A percentile compares a stretch with the other conserved stretches of the same genome.
Conservation (phyloP, 352 stramenopile genomes). For the Pythium dissotocum region DNA sequence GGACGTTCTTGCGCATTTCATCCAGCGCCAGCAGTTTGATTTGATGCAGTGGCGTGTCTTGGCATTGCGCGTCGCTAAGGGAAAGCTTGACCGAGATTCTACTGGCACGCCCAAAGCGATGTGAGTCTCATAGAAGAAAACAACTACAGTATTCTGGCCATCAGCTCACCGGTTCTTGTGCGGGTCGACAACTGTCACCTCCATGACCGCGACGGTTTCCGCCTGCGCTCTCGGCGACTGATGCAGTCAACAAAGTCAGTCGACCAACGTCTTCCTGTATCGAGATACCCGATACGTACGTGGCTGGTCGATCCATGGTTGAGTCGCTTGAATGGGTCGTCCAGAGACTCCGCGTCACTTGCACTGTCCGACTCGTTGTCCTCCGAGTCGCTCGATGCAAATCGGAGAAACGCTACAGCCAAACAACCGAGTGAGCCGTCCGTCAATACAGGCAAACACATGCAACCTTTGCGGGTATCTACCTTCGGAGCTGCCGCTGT, state of each 20-base stretch:
- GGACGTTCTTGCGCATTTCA: constrained; percentile 42
- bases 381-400: constrained; percentile 31
- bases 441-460: background rate
- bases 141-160: background rate
- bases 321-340: background rate
- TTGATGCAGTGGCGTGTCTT: constrained; percentile 31
- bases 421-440: background rate
- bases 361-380: constrained; percentile 29
- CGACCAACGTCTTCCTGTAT: background rate
- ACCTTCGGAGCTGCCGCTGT: constrained; percentile 12
- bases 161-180: constrained; percentile 11
- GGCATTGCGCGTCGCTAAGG: constrained; percentile 5
- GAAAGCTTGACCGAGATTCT: constrained; percentile 24
- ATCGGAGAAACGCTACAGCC: constrained; percentile 22
- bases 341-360: constrained; percentile 1
- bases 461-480: background rate
- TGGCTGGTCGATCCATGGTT: background rate
- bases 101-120: background rate
- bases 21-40: constrained; percentile 65
- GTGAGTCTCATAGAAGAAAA: background rate
- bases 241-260: background rate
- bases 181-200: constrained; percentile 6
- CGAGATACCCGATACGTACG: background rate
- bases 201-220: background rate
- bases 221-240: background rate